Evolutionary conservation across 495 filamentous ascomycete genomes (phyloP), one percentile per base, ranked within the genome.

Genomic region (Barbatosphaeria neglecta): DNA sequence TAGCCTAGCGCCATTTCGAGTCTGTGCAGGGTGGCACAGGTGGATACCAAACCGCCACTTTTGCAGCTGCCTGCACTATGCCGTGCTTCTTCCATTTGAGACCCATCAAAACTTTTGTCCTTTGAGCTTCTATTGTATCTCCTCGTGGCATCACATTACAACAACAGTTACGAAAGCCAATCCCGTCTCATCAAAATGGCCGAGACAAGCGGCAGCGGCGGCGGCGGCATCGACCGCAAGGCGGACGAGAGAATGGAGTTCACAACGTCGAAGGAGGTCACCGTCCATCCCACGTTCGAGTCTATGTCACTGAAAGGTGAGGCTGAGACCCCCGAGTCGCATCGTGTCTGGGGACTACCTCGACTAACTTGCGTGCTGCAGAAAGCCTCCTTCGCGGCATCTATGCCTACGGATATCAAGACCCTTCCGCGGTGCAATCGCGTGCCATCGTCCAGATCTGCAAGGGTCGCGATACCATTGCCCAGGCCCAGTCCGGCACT

Each of bases 401-500:
- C 63, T 99, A 99, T 62, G 92, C 92, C 16, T 99, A 99, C 55
- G 92, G 92, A 42, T 98, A 95, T 64, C 92, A 98, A 61, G 94
- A 88, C 0, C 92, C 92, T 1, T 98, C 92, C 4, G 92, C 92
- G 4, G 90, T 98, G 16, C 92, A 98, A 68, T 94, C 88, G 38
- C 84, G 92, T 57, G 92, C 93, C 48, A 98, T 98, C 60, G 90
- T 97, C 52, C 90, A 96, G 66, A 89, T 98, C 59, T 96, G 90
- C 78, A 97, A 95, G 72, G 92, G 90, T 50, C 87, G 89, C 64
- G 92, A 99, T 62, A 94, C 88, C 43, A 99, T 99, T 64, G 92
- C 92, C 27, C 92, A 99, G 65, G 92, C 92, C n/a, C 92, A 98
- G 72, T 98, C 92, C 54, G 92, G 92, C 74, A 98, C 92, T 59